A percentile compares a stretch with the other conserved stretches of the same genome.
These are phyloP conservation scores for Colletotrichum liriopes DNA, from an alignment of 2,329 filamentous ascomycete genomes.

Conservation along the genomic window DNA sequence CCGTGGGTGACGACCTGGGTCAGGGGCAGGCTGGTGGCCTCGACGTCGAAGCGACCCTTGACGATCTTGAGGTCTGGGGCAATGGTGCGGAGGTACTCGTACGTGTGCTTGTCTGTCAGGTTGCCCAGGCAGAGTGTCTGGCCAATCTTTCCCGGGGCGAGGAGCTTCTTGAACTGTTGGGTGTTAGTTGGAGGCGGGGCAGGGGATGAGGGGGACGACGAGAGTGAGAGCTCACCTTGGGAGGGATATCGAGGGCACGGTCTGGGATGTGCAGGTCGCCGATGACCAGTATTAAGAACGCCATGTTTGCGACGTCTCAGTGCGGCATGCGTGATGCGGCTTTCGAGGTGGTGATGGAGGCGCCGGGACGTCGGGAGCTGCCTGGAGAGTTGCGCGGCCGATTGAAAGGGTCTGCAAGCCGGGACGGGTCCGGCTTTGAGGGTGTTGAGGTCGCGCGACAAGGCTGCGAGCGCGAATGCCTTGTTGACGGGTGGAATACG, in stretches of 20 bases:
- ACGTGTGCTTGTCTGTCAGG: constrained; percentile 84
- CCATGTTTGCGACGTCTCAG: constrained; percentile 71
- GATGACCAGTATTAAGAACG: constrained; percentile 91
- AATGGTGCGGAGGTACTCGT: constrained; percentile 84
- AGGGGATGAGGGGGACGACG: background rate
- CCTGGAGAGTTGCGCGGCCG: constrained; percentile 25
- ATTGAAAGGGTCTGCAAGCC: constrained; percentile 12
- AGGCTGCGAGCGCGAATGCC: background rate
- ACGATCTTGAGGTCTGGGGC: constrained; percentile 81
- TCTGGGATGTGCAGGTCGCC: constrained; percentile 96
- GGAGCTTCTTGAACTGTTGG: constrained; percentile 85
- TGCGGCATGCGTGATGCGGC: background rate
- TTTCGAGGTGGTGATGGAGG: constrained; percentile 5
- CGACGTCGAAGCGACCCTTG: constrained; percentile 77
- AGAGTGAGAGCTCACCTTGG: constrained; percentile 74
- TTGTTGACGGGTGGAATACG: too few relatives aligned
- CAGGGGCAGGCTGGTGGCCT: constrained; percentile 76
- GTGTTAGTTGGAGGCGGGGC: constrained; percentile 28
- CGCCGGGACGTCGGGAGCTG: constrained; percentile 20
- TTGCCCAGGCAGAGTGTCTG: constrained; percentile 87
- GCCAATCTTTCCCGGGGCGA: constrained; percentile 86
- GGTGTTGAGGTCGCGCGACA: background rate
- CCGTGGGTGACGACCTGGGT: constrained; percentile 78
- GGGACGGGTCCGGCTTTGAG: background rate
- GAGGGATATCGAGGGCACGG: constrained; percentile 89